A percentile compares a stretch with the other conserved stretches of the same genome.
Conservation (phyloP, 202 grass and related monocot species). For the Sporobolus alterniflorus region DNA sequence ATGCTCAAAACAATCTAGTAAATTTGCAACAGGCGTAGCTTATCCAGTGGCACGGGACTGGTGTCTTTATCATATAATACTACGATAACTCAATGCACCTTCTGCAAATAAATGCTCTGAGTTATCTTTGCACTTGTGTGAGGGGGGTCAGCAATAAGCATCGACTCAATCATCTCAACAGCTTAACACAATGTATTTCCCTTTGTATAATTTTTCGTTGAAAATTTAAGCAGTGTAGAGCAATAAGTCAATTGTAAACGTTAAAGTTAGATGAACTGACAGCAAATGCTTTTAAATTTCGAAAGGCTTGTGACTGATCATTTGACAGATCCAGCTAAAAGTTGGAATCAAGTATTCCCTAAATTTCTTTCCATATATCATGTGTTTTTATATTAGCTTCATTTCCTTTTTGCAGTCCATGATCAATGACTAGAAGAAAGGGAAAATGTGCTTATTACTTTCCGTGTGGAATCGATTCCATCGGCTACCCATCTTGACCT, state of each 20-base stretch:
- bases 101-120: too few species aligned
- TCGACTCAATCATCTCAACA: too few species aligned
- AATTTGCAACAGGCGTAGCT: too few species aligned
- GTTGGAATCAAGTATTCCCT: neutral
- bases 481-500: slow-evolving; percentile 34
- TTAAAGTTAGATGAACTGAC: neutral
- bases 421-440: slow-evolving; percentile 30
- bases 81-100: too few species aligned
- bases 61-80: too few species aligned
- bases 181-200: too few species aligned
- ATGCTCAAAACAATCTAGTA: too few species aligned
- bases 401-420: slow-evolving; percentile 8
- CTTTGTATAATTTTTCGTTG: too few species aligned
- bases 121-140: too few species aligned
- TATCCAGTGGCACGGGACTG: too few species aligned
- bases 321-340: slow-evolving; percentile 7
- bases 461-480: slow-evolving; percentile 37
- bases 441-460: slow-evolving; percentile 11
- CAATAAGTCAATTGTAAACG: neutral
- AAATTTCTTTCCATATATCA: slow-evolving; percentile 13
- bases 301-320: slow-evolving; percentile 13
- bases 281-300: neutral
- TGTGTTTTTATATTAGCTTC: slow-evolving; percentile 10
- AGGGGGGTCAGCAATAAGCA: too few species aligned
- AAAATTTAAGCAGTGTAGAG: neutral